Conservation (phyloP, 148 eudicot genomes). For the Silene uniflora region DNA sequence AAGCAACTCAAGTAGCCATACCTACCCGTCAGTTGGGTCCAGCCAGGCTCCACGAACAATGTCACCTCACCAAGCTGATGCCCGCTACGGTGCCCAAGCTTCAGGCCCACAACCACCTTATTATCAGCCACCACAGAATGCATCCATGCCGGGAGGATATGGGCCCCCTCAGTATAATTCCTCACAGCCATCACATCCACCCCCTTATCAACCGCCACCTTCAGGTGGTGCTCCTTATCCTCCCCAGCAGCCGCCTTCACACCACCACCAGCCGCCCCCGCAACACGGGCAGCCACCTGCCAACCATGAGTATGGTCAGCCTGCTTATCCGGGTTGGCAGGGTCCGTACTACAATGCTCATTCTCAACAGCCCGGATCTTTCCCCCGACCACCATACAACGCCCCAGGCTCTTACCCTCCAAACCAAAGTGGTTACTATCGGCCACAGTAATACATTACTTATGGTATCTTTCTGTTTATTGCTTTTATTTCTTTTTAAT, state of each 20-base stretch:
- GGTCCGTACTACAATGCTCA: constrained; percentile 73
- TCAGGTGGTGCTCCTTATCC: constrained; percentile 44
- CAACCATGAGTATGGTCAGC: constrained; percentile 77
- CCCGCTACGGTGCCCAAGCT: constrained; percentile 36
- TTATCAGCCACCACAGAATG: constrained; percentile 45
- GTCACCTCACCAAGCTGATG: constrained; percentile 44
- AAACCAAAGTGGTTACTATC: constrained; percentile 82
- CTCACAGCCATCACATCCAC: constrained; percentile 19
- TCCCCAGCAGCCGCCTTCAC: constrained; percentile 31
- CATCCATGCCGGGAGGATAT: constrained; percentile 4
- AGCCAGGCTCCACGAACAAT: constrained; percentile 51
- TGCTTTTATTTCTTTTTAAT: neutral
- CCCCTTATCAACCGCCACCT: constrained; percentile 43
- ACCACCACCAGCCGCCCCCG: constrained; percentile 53
- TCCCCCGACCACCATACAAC: constrained; percentile 86
- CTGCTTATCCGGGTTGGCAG: constrained; percentile 93
- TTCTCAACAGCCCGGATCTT: constrained; percentile 61
- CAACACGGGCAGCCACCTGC: constrained; percentile 55
- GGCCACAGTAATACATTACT: constrained; percentile 38
- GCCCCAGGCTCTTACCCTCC: constrained; percentile 66
- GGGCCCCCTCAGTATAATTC: constrained; percentile 17
- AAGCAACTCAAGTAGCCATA: constrained; percentile 39
- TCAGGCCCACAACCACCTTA: constrained; percentile 46
- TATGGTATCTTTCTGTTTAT: neutral
- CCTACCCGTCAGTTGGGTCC: constrained; percentile 47